These are phyloP conservation scores for Alternaria sp. DNA, from an alignment of 2,329 filamentous ascomycete genomes.

Conservation along the genomic window DNA sequence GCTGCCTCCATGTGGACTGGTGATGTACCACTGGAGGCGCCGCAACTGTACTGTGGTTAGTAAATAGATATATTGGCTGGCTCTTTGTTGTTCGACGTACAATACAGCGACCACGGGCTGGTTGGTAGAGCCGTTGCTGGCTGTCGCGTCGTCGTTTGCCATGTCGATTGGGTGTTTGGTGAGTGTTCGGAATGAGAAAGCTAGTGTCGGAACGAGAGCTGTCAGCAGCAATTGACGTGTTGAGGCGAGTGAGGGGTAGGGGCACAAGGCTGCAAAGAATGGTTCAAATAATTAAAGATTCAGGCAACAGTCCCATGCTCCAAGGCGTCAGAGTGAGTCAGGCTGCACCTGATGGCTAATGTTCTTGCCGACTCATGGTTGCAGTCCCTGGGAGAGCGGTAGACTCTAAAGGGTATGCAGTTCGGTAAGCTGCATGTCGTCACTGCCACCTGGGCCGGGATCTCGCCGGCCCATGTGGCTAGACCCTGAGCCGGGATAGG, in stretches of 20 bases:
- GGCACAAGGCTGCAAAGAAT: conserved; percentile 1
- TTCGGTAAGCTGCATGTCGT: conserved; percentile 24
- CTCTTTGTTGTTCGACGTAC: conserved; percentile 53
- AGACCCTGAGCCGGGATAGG: conserved; percentile 23
- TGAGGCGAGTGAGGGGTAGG: conserved; percentile 16
- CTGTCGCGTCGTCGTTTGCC: conserved; percentile 25
- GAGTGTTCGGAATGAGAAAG: conserved; percentile 18
- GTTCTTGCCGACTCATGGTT: conserved; percentile 13
- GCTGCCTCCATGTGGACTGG: conserved; percentile 82
- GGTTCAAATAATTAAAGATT: background rate
- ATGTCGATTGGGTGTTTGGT: conserved; percentile 23
- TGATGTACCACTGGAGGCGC: conserved; percentile 76
- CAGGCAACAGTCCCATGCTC: background rate
- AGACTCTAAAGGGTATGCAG: conserved; percentile 8
- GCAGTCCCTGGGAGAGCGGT: background rate
- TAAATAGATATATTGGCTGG: background rate
- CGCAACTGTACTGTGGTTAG: conserved; percentile 69
- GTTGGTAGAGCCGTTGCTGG: conserved; percentile 28
- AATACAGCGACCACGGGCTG: conserved; percentile 87
- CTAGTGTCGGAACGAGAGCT: conserved; percentile 20
- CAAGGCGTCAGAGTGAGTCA: conserved; percentile 1
- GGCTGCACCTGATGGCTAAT: background rate
- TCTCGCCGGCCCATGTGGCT: conserved; percentile 24
- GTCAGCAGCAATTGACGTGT: conserved; percentile 9
- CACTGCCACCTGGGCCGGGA: conserved; percentile 19